A percentile compares a stretch with the other conserved stretches of the same genome.
phyloP scores from a whole-genome alignment of 2,329 filamentous ascomycete species.

The Madurella fahalii region DNA sequence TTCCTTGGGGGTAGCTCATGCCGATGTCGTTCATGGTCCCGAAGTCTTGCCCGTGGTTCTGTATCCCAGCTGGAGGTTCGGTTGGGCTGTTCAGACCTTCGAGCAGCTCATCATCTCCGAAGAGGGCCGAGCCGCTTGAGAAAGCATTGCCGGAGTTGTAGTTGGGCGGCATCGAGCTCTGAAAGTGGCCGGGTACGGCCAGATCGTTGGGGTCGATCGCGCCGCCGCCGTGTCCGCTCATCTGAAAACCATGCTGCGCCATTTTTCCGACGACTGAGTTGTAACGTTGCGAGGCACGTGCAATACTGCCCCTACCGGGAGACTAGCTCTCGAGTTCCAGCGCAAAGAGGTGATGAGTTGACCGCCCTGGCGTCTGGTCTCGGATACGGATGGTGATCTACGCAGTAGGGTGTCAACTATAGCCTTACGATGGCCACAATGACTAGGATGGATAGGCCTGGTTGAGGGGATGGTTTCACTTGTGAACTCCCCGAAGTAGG shows the following conservation, averaged over 20 bases:
- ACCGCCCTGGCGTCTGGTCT: background rate
- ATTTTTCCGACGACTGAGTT: slow-evolving; percentile 33
- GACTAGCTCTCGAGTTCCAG: background rate
- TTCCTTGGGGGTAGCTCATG: slow-evolving; percentile 53
- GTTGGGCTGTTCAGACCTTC: slow-evolving; percentile 63
- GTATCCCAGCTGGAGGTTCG: slow-evolving; percentile 48
- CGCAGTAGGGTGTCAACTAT: background rate
- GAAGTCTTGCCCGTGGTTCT: slow-evolving; percentile 54
- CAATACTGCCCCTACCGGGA: background rate
- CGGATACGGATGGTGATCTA: background rate
- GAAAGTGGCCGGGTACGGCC: slow-evolving; percentile 61
- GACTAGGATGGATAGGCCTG: background rate
- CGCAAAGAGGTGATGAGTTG: background rate
- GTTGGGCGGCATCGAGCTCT: slow-evolving; percentile 59
- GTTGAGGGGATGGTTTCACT: background rate
- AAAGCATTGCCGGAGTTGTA: slow-evolving; percentile 67
- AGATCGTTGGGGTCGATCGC: slow-evolving; percentile 84
- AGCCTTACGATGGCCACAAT: background rate
- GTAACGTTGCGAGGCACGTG: background rate
- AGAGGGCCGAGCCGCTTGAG: slow-evolving; percentile 70
- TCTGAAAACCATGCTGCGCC: slow-evolving; percentile 57
- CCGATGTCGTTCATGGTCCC: slow-evolving; percentile 51
- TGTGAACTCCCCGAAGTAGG: background rate
- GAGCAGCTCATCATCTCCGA: slow-evolving; percentile 83
- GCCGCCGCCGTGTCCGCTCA: slow-evolving; percentile 50